Evolutionary conservation across 257 asterid species (phyloP).

Genomic region (Solanum ossicruentum): DNA sequence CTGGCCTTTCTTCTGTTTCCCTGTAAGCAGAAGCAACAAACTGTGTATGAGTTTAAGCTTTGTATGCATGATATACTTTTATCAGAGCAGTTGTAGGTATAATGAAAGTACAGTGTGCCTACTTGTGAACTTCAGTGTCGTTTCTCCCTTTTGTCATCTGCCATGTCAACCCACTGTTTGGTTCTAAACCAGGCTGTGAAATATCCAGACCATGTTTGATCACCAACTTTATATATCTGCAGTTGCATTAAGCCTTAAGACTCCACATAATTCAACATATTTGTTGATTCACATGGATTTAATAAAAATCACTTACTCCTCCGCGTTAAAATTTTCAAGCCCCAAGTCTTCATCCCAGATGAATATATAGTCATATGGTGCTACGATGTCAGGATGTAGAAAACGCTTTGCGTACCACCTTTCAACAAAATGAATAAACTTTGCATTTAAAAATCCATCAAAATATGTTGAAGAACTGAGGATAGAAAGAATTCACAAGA

Average conservation of each 20-base stretch:
- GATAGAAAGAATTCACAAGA: neutral
- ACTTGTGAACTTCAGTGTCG: slow-evolving; percentile 86
- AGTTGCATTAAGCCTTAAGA: neutral
- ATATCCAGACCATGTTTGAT: slow-evolving; percentile 69
- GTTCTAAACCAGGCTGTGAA: slow-evolving; percentile 89
- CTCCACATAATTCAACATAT: neutral
- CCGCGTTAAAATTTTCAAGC: slow-evolving; percentile 64
- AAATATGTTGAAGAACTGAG: neutral
- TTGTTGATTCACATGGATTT: neutral
- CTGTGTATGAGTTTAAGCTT: neutral
- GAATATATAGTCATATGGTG: slow-evolving; percentile 69
- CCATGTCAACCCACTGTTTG: slow-evolving; percentile 84
- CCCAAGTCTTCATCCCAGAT: slow-evolving; percentile 96
- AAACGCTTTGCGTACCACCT: slow-evolving; percentile 99
- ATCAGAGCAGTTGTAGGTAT: neutral
- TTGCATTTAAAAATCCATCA: neutral
- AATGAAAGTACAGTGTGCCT: neutral
- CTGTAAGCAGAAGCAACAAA: slow-evolving; percentile 18
- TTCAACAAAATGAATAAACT: slow-evolving; percentile 1
- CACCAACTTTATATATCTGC: slow-evolving; percentile 65
- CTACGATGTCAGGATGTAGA: slow-evolving; percentile 81
- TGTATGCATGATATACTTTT: neutral
- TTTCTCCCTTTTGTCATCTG: slow-evolving; percentile 68
- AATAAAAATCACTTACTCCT: slow-evolving; percentile 42
- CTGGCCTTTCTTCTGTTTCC: slow-evolving; percentile 77